Evolutionary conservation across 306 rosid species (phyloP).

Genomic region (Quercus suber): DNA sequence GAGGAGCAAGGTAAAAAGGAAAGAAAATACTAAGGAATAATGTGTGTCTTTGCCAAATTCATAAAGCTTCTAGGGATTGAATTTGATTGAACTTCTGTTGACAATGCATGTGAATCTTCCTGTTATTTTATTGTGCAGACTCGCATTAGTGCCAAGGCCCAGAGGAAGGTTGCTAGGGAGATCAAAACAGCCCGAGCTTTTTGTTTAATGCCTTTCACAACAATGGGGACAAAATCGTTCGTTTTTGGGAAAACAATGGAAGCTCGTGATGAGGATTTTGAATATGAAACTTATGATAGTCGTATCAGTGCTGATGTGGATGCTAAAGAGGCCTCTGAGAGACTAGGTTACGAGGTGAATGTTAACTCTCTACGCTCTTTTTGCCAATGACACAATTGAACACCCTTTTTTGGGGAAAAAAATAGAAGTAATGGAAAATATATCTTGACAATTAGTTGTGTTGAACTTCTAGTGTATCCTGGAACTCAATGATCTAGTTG

Average conservation of each 20-base stretch:
- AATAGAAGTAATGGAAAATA: not conserved
- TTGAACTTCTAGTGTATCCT: not conserved
- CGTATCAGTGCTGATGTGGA: slow-evolving; percentile 23
- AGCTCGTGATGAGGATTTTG: slow-evolving; percentile 54
- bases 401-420: not conserved
- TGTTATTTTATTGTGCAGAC: slow-evolving; percentile 49
- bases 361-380: not conserved
- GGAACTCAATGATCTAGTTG: not conserved
- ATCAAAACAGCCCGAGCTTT: slow-evolving; percentile 91
- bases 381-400: not conserved
- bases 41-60: not conserved
- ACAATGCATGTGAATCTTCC: slow-evolving; percentile 6
- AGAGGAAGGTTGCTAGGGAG: slow-evolving; percentile 90
- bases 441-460: not conserved
- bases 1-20: slow-evolving; percentile 71
- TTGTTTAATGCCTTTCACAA: slow-evolving; percentile 89
- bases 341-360: not conserved
- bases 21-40: not conserved
- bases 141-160: slow-evolving; percentile 90
- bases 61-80: not conserved
- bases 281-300: slow-evolving; percentile 22
- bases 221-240: slow-evolving; percentile 84
- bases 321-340: slow-evolving; percentile 2
- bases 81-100: not conserved
- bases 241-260: slow-evolving; percentile 66